phyloP scores from a whole-genome alignment of 2,329 filamentous ascomycete species.

The Cladophialophora psammophila region DNA sequence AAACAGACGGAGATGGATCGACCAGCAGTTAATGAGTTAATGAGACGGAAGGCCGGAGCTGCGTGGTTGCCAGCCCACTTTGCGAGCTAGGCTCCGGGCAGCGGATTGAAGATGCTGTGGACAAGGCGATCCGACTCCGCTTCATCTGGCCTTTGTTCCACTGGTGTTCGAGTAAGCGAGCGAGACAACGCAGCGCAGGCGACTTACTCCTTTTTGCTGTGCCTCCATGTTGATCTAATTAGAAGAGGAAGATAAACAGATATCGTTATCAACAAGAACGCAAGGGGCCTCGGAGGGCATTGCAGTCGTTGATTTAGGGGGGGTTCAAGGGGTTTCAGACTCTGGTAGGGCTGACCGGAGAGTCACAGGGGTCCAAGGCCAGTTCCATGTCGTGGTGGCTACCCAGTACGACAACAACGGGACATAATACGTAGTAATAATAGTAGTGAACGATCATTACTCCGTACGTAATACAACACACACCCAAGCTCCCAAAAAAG shows the following conservation, averaged over 20 bases:
- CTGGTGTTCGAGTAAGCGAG: conserved; percentile 3
- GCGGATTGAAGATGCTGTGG: conserved; percentile 1
- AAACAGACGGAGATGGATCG: background rate
- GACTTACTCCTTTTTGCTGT: background rate
- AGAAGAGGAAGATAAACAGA: background rate
- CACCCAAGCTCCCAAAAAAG: background rate
- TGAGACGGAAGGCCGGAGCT: conserved; percentile 1
- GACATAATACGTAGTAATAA: too few relatives aligned
- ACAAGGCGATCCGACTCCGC: background rate
- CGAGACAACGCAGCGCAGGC: background rate
- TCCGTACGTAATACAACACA: too few relatives aligned
- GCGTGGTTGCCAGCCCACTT: background rate
- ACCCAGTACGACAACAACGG: background rate
- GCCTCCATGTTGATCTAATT: background rate
- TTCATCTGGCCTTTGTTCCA: conserved; percentile 5
- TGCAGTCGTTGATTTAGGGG: background rate
- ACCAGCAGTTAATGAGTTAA: background rate
- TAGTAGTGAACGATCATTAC: too few relatives aligned
- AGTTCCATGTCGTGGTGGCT: background rate
- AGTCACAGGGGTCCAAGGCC: background rate
- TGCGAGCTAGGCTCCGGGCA: background rate
- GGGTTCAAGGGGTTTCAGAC: background rate
- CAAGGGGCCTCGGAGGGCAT: background rate
- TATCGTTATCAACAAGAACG: background rate
- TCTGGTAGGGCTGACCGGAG: conserved; percentile 2